Base-by-base conservation (phyloP, 2,329 filamentous ascomycete genomes). In the Diplodia intermedia region DNA sequence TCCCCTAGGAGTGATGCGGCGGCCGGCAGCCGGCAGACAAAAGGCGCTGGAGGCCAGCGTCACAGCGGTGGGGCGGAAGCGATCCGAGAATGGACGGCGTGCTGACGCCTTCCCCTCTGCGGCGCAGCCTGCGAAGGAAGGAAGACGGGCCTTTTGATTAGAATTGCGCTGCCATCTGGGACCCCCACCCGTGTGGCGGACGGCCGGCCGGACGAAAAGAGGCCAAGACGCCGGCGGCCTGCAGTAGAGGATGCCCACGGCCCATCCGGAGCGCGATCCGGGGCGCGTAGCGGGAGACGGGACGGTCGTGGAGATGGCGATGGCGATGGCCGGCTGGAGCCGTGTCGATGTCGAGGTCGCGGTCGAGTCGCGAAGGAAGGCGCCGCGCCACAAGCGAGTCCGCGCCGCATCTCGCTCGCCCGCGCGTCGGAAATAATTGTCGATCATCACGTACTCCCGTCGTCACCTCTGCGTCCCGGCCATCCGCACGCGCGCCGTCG, bases 61-160 rank as follows among this genome's bases (percentile, higher is more conserved):
- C 60, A 63, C 60, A 52, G 18, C 4, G 29, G 60, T 63, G 60
- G 60, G 47, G n/a, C 60, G 40, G 47, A 43, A 3, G 60, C 60
- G 60, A 63, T 52, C 57, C 57, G 57, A 50, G 26, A 49, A 20
- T 23, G n/a, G 20, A 18, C 15, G 14, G 29, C 18, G 31, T 36
- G 20, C 20, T 40, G 43, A 5, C 43, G 18, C 7, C n/a, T 47
- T n/a, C 0, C 47, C 56, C 6, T 26, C 23, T n/a, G 38, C 20
- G 57, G 57, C 50, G 18, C 47, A 40, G 23, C 4, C 20, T 43
- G 38, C 50, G n/a, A 29, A 31, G 20, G 56, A 49, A 31, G 23
- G 18, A 20, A 47, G 36, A 29, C 36, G 38, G 55, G 20, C 36
- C 55, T 18, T 26, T 38, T 38, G 14, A 9, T 3, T 26, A n/a